Conservation (phyloP, 1,139 yeast genomes). For the Yamadazyma friedrichii region DNA sequence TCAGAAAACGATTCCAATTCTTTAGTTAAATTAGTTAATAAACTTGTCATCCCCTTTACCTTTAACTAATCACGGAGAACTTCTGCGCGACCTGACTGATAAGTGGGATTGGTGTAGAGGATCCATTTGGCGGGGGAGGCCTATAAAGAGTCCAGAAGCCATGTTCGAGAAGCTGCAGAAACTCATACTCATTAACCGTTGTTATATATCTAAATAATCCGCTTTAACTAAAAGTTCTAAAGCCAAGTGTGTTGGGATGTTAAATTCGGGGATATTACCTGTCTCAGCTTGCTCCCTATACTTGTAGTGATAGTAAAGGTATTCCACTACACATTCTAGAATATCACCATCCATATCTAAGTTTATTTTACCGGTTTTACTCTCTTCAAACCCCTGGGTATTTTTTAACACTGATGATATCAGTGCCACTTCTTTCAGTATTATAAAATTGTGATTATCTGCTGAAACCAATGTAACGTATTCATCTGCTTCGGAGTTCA, state of each 20-base stretch:
- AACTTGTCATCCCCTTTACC: constrained; percentile 14
- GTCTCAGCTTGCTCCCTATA: constrained; percentile 59
- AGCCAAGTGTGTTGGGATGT: constrained; percentile 92
- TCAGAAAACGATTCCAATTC: constrained; percentile 22
- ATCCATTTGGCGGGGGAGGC: too few species aligned
- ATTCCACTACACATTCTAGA: constrained; percentile 81
- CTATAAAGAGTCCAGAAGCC: too few species aligned
- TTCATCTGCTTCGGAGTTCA: constrained; percentile 14
- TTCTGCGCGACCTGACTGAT: neutral
- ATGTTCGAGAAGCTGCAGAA: too few species aligned
- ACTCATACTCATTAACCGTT: constrained; percentile 4
- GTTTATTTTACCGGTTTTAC: constrained; percentile 47
- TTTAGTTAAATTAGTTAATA: constrained; percentile 27
- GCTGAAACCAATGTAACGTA: constrained; percentile 72
- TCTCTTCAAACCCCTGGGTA: constrained; percentile 61
- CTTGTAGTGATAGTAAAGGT: constrained; percentile 72
- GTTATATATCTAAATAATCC: constrained; percentile 69
- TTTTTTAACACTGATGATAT: constrained; percentile 79
- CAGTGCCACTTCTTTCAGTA: constrained; percentile 75
- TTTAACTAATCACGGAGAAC: neutral
- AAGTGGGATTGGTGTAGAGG: too few species aligned
- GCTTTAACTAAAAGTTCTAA: constrained; percentile 89
- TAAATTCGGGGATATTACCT: constrained; percentile 75
- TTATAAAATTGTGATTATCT: constrained; percentile 65
- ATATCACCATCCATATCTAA: constrained; percentile 72